Evolutionary conservation across 2,329 filamentous ascomycete genomes (phyloP), one percentile per base, ranked within the genome.

Genomic region (Alternaria sp.): DNA sequence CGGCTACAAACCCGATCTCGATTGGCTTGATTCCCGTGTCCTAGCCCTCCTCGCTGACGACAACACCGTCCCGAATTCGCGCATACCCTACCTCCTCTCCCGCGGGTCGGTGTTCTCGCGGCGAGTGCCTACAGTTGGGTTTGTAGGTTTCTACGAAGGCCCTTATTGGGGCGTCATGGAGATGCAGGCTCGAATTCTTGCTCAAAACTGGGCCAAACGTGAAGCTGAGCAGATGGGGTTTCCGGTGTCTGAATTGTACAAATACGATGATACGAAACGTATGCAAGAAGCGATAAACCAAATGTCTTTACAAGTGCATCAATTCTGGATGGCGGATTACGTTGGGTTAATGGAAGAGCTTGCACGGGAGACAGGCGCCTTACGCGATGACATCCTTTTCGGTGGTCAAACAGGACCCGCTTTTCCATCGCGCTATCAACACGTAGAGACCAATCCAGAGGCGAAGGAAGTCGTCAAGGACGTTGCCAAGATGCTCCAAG

Each of bases 151-250:
- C 76, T 96, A 96, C 71, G 85, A 92, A 60, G 90, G 90, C 0
- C 91, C 91, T 0, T 95, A 92, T 73, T 96, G 92, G 92, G 90
- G 90, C 1, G 87, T 93, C 0, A 92, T 94, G 84, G 91, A 95
- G 74, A 91, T 93, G 89, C 92, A 96, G 77, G 88, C 91, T 3
- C 85, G 89, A 1, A 84, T 90, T 61, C 79, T 93, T 5, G 82
- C 88, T 0, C 75, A 83, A 11, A 73, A 86, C 10, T 93, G 90
- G 89, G 52, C 68, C 23, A 46, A 65, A 42, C 55, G 29, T n/a
- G 61, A 40, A 41, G 75, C 1, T 66, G 23, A 33, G 23, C 69
- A 2, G 68, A 66, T 54, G 54, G 24, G 52, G n/a, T 13, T 49
- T 26, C 5, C 14, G 11, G 21, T 39, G n/a, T 40, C 36, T 2